Percentiles rank a stretch among this genome's conserved stretches.
Evolutionary conservation across 345 rosid genomes (phyloP).

Genomic region (Hibiscus trionum): DNA sequence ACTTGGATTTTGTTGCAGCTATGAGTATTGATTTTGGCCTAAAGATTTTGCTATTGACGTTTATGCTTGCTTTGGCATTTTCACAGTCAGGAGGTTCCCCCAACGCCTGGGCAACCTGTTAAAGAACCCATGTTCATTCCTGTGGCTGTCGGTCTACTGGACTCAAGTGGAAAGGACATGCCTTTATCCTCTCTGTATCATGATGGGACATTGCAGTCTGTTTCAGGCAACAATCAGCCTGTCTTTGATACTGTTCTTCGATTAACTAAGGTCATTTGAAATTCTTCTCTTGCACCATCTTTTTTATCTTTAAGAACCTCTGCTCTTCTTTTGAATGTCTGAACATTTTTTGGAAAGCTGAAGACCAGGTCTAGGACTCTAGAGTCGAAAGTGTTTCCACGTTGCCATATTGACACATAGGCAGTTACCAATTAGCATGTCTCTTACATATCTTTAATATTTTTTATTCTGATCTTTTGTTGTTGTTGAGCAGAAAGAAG

Average conservation of each 20-base stretch:
- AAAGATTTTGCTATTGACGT: slow-evolving; percentile 1
- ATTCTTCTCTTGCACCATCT: background rate
- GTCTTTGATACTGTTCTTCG: slow-evolving; percentile 60
- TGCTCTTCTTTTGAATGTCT: background rate
- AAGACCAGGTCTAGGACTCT: background rate
- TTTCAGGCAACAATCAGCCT: slow-evolving; percentile 41
- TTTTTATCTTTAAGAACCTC: background rate
- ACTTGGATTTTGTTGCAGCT: background rate
- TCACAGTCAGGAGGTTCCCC: slow-evolving; percentile 74
- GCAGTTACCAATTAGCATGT: background rate
- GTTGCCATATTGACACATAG: background rate
- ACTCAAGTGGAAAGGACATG: slow-evolving; percentile 78
- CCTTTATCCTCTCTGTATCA: slow-evolving; percentile 62
- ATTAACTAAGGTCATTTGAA: slow-evolving; percentile 63
- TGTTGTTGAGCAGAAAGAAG: slow-evolving; percentile 68
- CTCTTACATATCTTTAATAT: background rate
- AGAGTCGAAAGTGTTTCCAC: background rate
- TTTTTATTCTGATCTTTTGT: background rate
- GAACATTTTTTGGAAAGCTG: background rate
- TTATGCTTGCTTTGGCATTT: slow-evolving; percentile 11
- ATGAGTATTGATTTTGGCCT: background rate
- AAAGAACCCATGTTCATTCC: slow-evolving; percentile 96
- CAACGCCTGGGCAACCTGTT: slow-evolving; percentile 82
- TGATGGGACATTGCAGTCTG: slow-evolving; percentile 49
- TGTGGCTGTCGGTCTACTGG: slow-evolving; percentile 66